A percentile compares a stretch with the other conserved stretches of the same genome.
Conservation (phyloP, 352 stramenopile species). For the Globisporangium recalcitrans region DNA sequence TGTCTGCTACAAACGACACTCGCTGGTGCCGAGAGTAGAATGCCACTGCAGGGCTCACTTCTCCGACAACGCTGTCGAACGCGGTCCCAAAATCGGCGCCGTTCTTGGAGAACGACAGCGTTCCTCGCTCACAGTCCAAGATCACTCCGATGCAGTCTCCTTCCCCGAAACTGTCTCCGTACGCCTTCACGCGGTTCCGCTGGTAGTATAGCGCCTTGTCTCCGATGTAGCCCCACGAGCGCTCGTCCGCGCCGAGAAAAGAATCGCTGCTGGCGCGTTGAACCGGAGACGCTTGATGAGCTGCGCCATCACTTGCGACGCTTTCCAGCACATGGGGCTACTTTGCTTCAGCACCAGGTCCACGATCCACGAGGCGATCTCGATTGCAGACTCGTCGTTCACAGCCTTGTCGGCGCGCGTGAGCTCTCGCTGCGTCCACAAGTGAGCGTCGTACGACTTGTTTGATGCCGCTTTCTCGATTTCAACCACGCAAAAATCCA, state of each 20-base stretch:
- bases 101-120: slow-evolving; percentile 88
- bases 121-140: slow-evolving; percentile 83
- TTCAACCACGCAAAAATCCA: slow-evolving; percentile 57
- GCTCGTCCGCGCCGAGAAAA: slow-evolving; percentile 96
- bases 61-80: slow-evolving; percentile 89
- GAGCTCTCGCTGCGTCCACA: slow-evolving; percentile 80
- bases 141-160: slow-evolving; percentile 82
- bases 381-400: slow-evolving; percentile 61
- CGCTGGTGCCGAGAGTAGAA: slow-evolving; percentile 91
- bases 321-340: not conserved
- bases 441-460: slow-evolving; percentile 47
- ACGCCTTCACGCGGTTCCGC: slow-evolving; percentile 89
- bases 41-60: slow-evolving; percentile 88
- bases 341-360: slow-evolving; percentile 33
- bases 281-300: slow-evolving; percentile 22
- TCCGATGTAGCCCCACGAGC: slow-evolving; percentile 98
- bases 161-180: slow-evolving; percentile 82
- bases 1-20: slow-evolving; percentile 46
- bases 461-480: slow-evolving; percentile 48
- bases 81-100: slow-evolving; percentile 77
- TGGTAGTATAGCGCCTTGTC: slow-evolving; percentile 99
- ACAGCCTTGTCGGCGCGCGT: slow-evolving; percentile 38
- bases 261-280: slow-evolving; percentile 88
- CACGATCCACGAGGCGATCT: slow-evolving; percentile 66
- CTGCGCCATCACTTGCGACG: slow-evolving; percentile 7